phyloP scores from a whole-genome alignment of 169 alveolate genomes.

The Plasmodium sp. region DNA sequence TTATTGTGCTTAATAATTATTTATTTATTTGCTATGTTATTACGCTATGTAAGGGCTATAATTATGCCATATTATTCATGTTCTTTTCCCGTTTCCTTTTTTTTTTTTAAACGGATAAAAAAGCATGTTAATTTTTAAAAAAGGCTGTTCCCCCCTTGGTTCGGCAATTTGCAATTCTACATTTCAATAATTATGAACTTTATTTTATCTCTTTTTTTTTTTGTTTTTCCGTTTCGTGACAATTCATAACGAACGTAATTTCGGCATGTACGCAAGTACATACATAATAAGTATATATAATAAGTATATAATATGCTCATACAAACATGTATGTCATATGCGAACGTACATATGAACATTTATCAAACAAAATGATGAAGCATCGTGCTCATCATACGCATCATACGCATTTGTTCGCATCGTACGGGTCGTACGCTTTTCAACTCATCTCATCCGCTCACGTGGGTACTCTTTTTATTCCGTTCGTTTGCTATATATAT shows the following conservation, averaged over 20 bases:
- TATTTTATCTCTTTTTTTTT: neutral
- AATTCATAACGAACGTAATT: neutral
- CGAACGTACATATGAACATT: neutral
- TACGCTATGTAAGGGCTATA: neutral
- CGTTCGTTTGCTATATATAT: neutral
- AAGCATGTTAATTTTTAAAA: neutral
- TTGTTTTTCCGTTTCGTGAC: neutral
- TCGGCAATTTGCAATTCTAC: neutral
- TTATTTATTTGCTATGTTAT: neutral
- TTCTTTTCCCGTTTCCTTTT: neutral
- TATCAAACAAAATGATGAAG: neutral
- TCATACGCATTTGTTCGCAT: neutral
- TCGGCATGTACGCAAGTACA: neutral
- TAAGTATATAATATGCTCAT: neutral
- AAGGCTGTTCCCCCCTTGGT: neutral
- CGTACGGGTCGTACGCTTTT: neutral
- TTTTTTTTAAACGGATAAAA: conserved; percentile 2
- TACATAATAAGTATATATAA: neutral
- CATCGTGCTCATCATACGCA: neutral
- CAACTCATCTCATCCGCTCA: neutral
- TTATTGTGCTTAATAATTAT: neutral
- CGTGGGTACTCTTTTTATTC: neutral
- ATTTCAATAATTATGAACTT: neutral
- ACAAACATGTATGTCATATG: neutral
- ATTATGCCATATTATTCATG: neutral